Conservation (phyloP, 2,329 filamentous ascomycete species). For the Colletotrichum endophyticum region DNA sequence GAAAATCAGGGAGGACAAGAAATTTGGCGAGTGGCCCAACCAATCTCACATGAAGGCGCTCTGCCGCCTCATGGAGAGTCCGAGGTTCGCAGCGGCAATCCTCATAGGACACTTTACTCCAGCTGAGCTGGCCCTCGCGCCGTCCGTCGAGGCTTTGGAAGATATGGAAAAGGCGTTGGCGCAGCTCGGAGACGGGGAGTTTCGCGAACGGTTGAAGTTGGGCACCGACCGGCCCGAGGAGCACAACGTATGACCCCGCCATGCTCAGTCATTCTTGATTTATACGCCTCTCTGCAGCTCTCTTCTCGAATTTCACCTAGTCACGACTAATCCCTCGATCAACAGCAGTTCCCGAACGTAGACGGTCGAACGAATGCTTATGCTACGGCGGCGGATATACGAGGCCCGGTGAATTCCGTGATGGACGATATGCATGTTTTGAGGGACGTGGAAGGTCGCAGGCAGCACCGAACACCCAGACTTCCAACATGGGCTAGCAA, state of each 20-base stretch:
- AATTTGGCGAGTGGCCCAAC: conserved; percentile 34
- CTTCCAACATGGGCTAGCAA: conserved; percentile 37
- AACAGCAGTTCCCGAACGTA: neutral
- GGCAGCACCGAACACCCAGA: conserved; percentile 15
- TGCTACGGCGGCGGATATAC: neutral
- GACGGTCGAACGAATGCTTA: neutral
- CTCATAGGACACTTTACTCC: conserved; percentile 29
- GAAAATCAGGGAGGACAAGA: conserved; percentile 25
- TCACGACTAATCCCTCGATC: neutral
- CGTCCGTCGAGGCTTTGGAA: conserved; percentile 27
- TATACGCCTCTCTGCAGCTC: neutral
- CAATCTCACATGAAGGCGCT: conserved; percentile 40
- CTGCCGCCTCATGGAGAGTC: conserved; percentile 25
- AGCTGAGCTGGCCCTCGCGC: conserved; percentile 30
- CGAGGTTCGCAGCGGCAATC: conserved; percentile 35
- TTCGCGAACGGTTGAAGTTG: conserved; percentile 25
- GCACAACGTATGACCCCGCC: conserved; percentile 34
- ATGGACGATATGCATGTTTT: conserved; percentile 30
- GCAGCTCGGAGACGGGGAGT: conserved; percentile 27
- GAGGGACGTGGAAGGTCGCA: conserved; percentile 32
- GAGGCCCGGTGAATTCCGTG: neutral
- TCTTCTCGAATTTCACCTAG: neutral
- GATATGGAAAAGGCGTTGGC: conserved; percentile 28
- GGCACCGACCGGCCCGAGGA: conserved; percentile 26
- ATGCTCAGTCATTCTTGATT: neutral